A percentile compares a stretch with the other conserved stretches of the same genome.
Conservation (phyloP, 2,329 filamentous ascomycete species). For the Botryotinia convoluta region DNA sequence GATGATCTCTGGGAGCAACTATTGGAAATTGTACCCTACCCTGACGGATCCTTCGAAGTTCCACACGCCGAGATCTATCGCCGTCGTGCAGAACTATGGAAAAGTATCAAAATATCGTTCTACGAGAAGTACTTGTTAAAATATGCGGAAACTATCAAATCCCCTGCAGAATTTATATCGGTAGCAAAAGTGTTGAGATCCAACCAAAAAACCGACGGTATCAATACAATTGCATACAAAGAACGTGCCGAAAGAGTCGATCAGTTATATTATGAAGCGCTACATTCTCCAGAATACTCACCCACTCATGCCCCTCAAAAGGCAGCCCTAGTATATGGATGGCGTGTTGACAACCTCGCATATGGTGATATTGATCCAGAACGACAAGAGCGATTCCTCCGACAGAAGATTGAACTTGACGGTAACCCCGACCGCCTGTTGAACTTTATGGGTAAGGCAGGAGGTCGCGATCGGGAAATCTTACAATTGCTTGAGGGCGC, state of each 20-base stretch:
- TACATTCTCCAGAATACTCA: conserved; percentile 10
- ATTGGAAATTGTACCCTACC: not conserved
- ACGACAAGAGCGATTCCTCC: conserved; percentile 10
- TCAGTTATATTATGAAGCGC: conserved; percentile 5
- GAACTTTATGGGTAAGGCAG: conserved; percentile 9
- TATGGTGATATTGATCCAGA: conserved; percentile 14
- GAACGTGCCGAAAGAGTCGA: conserved; percentile 14
- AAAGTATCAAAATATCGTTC: not conserved
- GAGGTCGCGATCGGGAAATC: conserved; percentile 1
- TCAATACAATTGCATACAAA: conserved; percentile 14
- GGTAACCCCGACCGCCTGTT: not conserved
- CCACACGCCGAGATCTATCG: conserved; percentile 12
- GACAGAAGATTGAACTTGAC: conserved; percentile 14
- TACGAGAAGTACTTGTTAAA: conserved; percentile 11
- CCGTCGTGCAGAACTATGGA: conserved; percentile 9
- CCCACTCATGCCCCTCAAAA: conserved; percentile 1
- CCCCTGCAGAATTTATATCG: conserved; percentile 7
- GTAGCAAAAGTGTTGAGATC: conserved; percentile 11
- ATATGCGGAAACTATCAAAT: conserved; percentile 1
- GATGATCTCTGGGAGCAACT: conserved; percentile 8
- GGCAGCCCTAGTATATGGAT: conserved; percentile 8
- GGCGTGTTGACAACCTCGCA: conserved; percentile 9
- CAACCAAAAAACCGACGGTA: conserved; percentile 10
- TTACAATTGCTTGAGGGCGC: conserved; percentile 6
- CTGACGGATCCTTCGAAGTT: not conserved